Evolutionary conservation across 2,329 filamentous ascomycete genomes (phyloP).

Genomic region (Colletotrichum godetiae): DNA sequence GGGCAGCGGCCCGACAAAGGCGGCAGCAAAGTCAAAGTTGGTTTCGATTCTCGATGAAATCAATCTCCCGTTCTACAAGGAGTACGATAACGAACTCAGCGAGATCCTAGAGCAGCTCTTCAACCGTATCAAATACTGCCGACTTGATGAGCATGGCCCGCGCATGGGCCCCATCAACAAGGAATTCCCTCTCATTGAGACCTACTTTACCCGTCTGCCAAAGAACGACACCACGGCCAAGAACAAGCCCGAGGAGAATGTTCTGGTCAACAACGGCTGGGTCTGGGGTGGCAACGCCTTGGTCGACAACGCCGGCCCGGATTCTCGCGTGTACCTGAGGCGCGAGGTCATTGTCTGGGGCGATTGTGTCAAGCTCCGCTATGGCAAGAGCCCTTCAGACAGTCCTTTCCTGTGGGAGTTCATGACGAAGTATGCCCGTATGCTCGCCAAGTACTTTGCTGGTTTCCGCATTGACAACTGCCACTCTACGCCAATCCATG

Average conservation of each 20-base stretch:
- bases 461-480: slow-evolving; percentile 98
- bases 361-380: slow-evolving; percentile 96
- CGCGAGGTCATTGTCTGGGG: slow-evolving; percentile 98
- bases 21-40: slow-evolving; percentile 65
- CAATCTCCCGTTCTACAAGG: slow-evolving; percentile 89
- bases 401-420: slow-evolving; percentile 95
- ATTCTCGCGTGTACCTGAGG: slow-evolving; percentile 92
- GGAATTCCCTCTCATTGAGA: slow-evolving; percentile 86
- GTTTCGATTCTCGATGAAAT: slow-evolving; percentile 79
- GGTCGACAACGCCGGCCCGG: slow-evolving; percentile 90
- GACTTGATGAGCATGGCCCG: slow-evolving; percentile 91
- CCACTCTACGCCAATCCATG: slow-evolving; percentile 93
- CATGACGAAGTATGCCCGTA: slow-evolving; percentile 91
- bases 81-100: slow-evolving; percentile 86
- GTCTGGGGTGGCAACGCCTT: slow-evolving; percentile 98
- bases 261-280: slow-evolving; percentile 96
- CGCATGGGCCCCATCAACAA: slow-evolving; percentile 83
- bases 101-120: slow-evolving; percentile 91
- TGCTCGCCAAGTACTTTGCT: slow-evolving; percentile 94
- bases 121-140: slow-evolving; percentile 94
- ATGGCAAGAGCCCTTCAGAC: slow-evolving; percentile 82
- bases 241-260: slow-evolving; percentile 80
- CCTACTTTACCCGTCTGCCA: slow-evolving; percentile 93
- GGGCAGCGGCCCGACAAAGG: slow-evolving; percentile 59
- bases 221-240: slow-evolving; percentile 81